These are phyloP conservation scores for Chionographis japonica DNA, from an alignment of 106 monocot species.

Conservation along the genomic window DNA sequence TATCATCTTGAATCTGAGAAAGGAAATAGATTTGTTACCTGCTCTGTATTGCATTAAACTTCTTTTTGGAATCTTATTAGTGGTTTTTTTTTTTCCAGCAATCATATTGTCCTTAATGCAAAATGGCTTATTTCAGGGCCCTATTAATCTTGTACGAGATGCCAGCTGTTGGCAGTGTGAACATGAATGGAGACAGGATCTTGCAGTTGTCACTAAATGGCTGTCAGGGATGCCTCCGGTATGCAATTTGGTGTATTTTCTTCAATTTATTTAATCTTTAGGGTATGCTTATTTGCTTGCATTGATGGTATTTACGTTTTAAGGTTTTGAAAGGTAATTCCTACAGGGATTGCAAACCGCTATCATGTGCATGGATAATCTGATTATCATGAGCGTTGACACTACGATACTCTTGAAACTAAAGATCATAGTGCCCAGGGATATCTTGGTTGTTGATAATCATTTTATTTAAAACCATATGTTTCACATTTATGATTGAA, in stretches of 20 bases:
- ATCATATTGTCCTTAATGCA: not conserved
- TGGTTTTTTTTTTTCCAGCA: not conserved
- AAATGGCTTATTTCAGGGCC: slow-evolving; percentile 41
- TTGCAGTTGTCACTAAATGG: slow-evolving; percentile 98
- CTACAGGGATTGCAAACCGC: too few relatives aligned
- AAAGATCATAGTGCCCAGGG: too few relatives aligned
- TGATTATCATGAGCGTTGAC: too few relatives aligned
- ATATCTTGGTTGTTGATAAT: too few relatives aligned
- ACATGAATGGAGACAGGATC: slow-evolving; percentile 95
- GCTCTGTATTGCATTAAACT: not conserved
- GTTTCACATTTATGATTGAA: too few relatives aligned
- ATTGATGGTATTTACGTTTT: too few relatives aligned
- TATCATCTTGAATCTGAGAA: too few relatives aligned
- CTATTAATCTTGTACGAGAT: slow-evolving; percentile 91
- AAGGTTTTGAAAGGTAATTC: too few relatives aligned
- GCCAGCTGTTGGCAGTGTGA: slow-evolving; percentile 80
- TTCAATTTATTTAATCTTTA: not conserved
- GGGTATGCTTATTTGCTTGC: not conserved
- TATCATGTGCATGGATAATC: too few relatives aligned
- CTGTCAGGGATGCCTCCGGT: slow-evolving; percentile 85
- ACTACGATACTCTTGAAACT: too few relatives aligned
- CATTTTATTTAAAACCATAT: too few relatives aligned
- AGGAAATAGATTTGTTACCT: not conserved
- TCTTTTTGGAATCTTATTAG: not conserved
- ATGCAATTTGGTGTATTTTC: slow-evolving; percentile 4